Conservation (phyloP, 2,329 filamentous ascomycete species). For the Diatrype stigma region DNA sequence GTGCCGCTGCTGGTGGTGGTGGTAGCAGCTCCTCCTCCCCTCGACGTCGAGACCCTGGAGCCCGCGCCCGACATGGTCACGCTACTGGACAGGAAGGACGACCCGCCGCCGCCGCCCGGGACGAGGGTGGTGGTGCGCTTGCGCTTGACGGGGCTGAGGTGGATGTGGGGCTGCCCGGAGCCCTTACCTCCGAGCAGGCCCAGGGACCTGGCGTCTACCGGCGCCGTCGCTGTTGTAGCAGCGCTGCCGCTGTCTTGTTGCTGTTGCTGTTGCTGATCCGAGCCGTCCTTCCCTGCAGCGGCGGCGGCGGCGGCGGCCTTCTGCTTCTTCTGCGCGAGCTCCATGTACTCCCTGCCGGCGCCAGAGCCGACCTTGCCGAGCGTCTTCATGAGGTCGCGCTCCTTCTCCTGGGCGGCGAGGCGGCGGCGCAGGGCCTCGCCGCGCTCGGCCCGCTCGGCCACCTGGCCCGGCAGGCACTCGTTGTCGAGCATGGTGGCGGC, state of each 20-base stretch:
- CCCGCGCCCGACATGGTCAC: neutral
- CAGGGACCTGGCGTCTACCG: constrained; percentile 40
- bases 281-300: constrained; percentile 12
- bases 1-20: constrained; percentile 3
- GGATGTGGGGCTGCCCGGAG: constrained; percentile 39
- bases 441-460: constrained; percentile 55
- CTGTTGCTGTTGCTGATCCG: constrained; percentile 10
- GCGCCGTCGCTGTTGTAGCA: no score
- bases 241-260: no score
- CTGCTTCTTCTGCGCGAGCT: constrained; percentile 25
- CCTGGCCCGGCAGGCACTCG: constrained; percentile 41
- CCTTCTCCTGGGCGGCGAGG: constrained; percentile 64
- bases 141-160: constrained; percentile 57
- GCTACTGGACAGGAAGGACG: constrained; percentile 7
- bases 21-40: neutral
- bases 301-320: constrained; percentile 5
- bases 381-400: constrained; percentile 66
- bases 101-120: neutral
- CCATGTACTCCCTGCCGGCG: constrained; percentile 69
- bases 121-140: constrained; percentile 51
- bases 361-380: constrained; percentile 61
- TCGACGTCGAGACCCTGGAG: neutral
- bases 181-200: constrained; percentile 37
- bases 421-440: constrained; percentile 63
- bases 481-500: constrained; percentile 63